Base-by-base conservation (phyloP, 345 rosid species). In the Jatropha curcas region DNA sequence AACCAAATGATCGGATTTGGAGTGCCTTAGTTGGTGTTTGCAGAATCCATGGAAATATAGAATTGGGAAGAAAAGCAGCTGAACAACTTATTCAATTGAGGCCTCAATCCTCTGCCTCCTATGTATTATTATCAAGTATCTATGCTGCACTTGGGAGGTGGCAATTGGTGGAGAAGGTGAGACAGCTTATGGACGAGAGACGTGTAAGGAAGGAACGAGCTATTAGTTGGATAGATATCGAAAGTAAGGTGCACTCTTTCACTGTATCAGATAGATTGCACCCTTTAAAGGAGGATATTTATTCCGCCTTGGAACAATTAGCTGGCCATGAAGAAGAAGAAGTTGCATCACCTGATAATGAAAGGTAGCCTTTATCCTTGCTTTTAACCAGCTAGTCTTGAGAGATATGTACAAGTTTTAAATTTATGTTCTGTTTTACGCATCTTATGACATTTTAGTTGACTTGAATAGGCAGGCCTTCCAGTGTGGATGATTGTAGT, bases 141-240 rank as follows among this genome's bases (percentile, higher is more conserved):
- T 83, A 86, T 51, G 84, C 88, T 31, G 80, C 74, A 22, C 86
- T 76, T 55, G 89, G 93, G 70, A 81, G 77, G 69, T 83, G 89
- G 94, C 88, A 86, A 65, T 76, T 63, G 59, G 92, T 79, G 14
- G 89, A 84, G 83, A 81, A 78, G 68, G 86, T 84, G 71, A 89
- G 90, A 74, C 82, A 79, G 74, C 78, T 81, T 56, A 85, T 88
- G 94, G 70, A 82, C 60, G 66, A 76, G 72, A 82, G 87, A 76
- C 66, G 19, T 4, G 79, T 82, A 61, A 83, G 30, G 41, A 85
- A 88, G 84, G 90, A 90, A 69, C 82, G 60, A 77, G 89, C 84
- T 46, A 37, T 79, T 59, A 89, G 92, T 82, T 89, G 92, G 98
- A 86, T 87, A 75, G 86, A 82, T 74, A 80, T 79, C 17, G 84